Evolutionary conservation across 371 early-diverging fungal genomes (phyloP).

Genomic region (Coemansia sp.): DNA sequence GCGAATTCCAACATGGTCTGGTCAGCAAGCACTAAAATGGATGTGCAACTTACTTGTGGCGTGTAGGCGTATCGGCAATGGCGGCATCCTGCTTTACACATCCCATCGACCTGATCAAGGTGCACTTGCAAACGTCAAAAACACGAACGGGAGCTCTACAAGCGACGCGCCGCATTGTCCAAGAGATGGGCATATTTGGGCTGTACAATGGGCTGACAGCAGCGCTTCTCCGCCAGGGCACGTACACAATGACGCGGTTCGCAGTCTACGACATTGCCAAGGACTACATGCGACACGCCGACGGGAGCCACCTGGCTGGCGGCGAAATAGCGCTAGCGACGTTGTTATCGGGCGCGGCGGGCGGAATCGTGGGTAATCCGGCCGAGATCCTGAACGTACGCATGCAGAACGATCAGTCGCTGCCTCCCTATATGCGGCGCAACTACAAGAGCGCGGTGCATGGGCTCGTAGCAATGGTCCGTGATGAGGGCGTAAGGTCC

Average conservation of each 20-base stretch:
- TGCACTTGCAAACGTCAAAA: slow-evolving; percentile 76
- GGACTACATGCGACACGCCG: slow-evolving; percentile 45
- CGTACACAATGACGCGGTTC: slow-evolving; percentile 76
- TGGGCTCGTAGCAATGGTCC: slow-evolving; percentile 61
- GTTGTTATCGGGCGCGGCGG: slow-evolving; percentile 67
- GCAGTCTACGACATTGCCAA: slow-evolving; percentile 65
- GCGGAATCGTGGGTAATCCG: slow-evolving; percentile 77
- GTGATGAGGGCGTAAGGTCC: slow-evolving; percentile 62
- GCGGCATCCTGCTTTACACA: slow-evolving; percentile 67
- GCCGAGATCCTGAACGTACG: slow-evolving; percentile 82
- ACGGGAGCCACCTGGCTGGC: slow-evolving; percentile 49
- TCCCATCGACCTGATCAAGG: slow-evolving; percentile 82
- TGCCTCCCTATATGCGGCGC: slow-evolving; percentile 60
- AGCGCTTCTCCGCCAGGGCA: slow-evolving; percentile 70
- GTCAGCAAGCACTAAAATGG: not conserved
- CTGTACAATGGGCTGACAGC: slow-evolving; percentile 71
- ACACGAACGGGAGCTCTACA: slow-evolving; percentile 46
- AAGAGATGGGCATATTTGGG: slow-evolving; percentile 49
- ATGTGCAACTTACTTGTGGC: too few relatives aligned
- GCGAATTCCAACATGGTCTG: too few relatives aligned
- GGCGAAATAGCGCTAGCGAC: slow-evolving; percentile 56
- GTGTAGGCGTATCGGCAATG: slow-evolving; percentile 44
- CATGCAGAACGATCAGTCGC: slow-evolving; percentile 78
- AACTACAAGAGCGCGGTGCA: slow-evolving; percentile 73
- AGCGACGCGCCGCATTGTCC: slow-evolving; percentile 16